Evolutionary conservation across 441 rosid species (phyloP), one percentile per base, ranked within the genome.

Genomic region (Mallotus repandus): DNA sequence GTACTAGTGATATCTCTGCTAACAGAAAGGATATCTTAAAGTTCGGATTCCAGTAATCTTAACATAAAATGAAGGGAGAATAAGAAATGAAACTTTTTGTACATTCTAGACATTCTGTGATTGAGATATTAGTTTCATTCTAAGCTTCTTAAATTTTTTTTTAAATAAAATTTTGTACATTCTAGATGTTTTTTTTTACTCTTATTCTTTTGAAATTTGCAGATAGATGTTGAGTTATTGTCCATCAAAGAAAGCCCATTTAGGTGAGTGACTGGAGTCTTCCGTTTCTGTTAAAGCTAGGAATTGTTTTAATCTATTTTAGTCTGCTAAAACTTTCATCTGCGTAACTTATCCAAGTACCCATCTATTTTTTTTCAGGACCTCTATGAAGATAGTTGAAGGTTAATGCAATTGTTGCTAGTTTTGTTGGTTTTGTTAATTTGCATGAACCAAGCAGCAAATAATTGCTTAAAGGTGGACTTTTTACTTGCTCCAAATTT

Each of bases 221-320:
- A 92, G 97, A 80, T 94, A 83, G 97, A 95, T 84, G 90, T 95
- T 78, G 96, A 95, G 77, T 83, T 95, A 67, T 80, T 95, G 59
- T 19, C 99, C 60, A 95, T 95, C 92, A 95, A 95, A 72, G 92
- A 89, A 83, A 91, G 85, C 71, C 94, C 96, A 68, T 92, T 95
- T 53, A 96, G 99, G 99, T 94, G 85, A 84, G 89, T 67, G 57
- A 61, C 8, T 18, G 16, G 0, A 73, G n/a, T 50, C 53, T 61
- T 52, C 9, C 25, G 1, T 52, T 15, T n/a, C 64, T 45, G 16
- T 58, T 46, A 45, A 59, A 25, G 4, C 56, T 55, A 46, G 52
- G 38, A 12, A 25, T 49, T 22, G 61, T 22, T 49, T 45, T 48
- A 29, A 18, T 71, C 18, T 16, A 48, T 35, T 43, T 46, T 45